Base-by-base conservation (phyloP, 768 basidiomycete genomes). In the Boletus rubroflammeus region DNA sequence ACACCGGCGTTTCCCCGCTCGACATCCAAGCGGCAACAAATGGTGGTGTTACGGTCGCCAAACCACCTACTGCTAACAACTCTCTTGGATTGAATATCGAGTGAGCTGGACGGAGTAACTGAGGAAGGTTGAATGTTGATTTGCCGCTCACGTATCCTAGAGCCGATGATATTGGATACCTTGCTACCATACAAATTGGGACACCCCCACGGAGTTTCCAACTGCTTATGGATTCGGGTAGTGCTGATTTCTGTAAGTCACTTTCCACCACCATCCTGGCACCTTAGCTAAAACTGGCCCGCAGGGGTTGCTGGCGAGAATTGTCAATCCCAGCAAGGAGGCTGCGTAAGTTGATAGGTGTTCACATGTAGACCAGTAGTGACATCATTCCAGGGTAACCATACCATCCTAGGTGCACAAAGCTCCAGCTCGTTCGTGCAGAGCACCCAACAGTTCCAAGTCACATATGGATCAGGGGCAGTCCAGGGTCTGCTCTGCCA, bases 71-170 rank as follows among this genome's bases (percentile, higher is more conserved):
- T 19, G 65, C 74, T 15, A 67, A 62, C 57, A 74, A 85, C 64
- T 81, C 87, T 36, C 73, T 90, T 38, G 86, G 84, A 7, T 75
- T 91, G 49, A 77, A 81, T 62, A 89, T 91, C 51, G 82, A 89
- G 81, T 88, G 57, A 39, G 84, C 71, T 17, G 38, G 0, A n/a
- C n/a, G n/a, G n/a, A n/a, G n/a, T 8, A n/a, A 2, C 11, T 17
- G 14, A 26, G n/a, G 34, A 23, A 35, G 21, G 19, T 34, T 17
- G 31, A 31, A 23, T n/a, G 36, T 19, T 61, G 15, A 62, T 49
- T 29, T 47, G 7, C 19, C 25, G 15, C 23, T 50, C 14, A 50
- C 25, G 46, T 6, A 19, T 23, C 51, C 25, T 49, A 80, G 81
- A 59, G 75, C 71, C 8, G 62, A 79, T 49, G 83, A 86, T 59